phyloP scores from a whole-genome alignment of 768 basidiomycete genomes.

The Amanita rubescens region DNA sequence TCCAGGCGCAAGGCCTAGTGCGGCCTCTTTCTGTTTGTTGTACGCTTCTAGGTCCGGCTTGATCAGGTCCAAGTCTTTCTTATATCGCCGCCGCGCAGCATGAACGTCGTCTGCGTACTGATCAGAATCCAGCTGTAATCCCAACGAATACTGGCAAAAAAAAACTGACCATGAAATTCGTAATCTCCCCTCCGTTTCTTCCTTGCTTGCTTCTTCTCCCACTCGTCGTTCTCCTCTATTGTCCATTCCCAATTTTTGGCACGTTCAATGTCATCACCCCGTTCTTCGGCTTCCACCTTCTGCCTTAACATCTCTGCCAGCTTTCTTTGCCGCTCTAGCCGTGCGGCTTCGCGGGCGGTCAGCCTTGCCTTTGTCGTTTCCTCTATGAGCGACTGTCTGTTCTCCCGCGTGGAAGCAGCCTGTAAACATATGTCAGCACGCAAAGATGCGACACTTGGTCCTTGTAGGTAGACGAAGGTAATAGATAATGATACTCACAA shows the following conservation, averaged over 20 bases:
- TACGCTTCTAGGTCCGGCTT: conserved; percentile 86
- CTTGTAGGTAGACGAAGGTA: neutral
- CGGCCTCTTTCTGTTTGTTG: conserved; percentile 83
- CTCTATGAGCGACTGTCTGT: conserved; percentile 78
- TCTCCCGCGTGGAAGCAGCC: conserved; percentile 74
- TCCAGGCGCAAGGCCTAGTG: conserved; percentile 68
- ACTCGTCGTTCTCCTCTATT: conserved; percentile 91
- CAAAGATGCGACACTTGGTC: conserved; percentile 5
- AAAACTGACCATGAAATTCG: conserved; percentile 78
- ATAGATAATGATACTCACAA: conserved; percentile 44
- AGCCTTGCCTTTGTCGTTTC: conserved; percentile 76
- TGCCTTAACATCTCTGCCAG: conserved; percentile 79
- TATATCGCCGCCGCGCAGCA: conserved; percentile 82
- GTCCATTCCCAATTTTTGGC: conserved; percentile 94
- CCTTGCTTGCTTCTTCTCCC: conserved; percentile 85
- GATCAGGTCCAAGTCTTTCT: conserved; percentile 83
- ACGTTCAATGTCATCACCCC: conserved; percentile 87
- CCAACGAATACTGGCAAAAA: neutral
- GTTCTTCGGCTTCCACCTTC: conserved; percentile 84
- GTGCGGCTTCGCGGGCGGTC: conserved; percentile 70
- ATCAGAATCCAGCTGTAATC: neutral
- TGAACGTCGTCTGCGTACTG: conserved; percentile 73
- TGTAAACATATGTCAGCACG: conserved; percentile 20
- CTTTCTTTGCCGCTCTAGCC: conserved; percentile 85
- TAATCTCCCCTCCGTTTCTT: conserved; percentile 84